Evolutionary conservation across 768 basidiomycete genomes (phyloP), one percentile per base, ranked within the genome.

Genomic region (Solioccasus polychromus): DNA sequence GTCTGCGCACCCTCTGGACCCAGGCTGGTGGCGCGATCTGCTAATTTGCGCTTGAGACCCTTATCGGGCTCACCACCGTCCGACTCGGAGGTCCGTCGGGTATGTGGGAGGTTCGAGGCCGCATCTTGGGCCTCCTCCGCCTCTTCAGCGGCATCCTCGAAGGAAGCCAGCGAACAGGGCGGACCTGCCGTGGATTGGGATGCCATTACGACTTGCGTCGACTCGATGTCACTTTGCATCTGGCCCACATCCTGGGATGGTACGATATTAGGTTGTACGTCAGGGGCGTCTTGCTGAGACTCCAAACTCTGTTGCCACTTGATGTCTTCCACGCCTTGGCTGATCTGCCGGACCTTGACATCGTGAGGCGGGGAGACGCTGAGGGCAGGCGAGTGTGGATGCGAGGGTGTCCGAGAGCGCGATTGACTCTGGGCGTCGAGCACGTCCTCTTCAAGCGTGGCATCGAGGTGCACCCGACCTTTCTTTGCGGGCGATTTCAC

Each of bases 281-380:
- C 29, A 12, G 39, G 39, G 2, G 41, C 19, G 23, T 58, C 48
- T 19, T 54, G 51, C 20, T 54, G 54, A 1, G 42, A 32, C 12
- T 51, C 49, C n/a, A 50, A 14, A 24, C 28, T 65, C 46, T 77
- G 80, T 61, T 75, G 73, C 86, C 85, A 86, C 59, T 71, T 80
- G 51, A 88, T 77, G 59, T 88, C 87, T 62, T 87, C 85, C 25
- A 88, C 85, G 22, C 84, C 83, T 58, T 82, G 82, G 51, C 84
- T 87, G 55, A 88, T 86, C 68, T 88, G 86, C 41, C 83, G 77
- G 47, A 85, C 79, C 71, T 85, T 88, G 68, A 85, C 78, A 65
- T 88, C 85, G 53, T 81, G 78, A 3, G 82, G 83, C 4, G 88
- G 86, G n/a, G 88, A 88, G 44, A 72, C 74, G 42, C 73, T 72